Base-by-base conservation (phyloP, 2,329 filamentous ascomycete genomes). In the Aspergillus vadensis region DNA sequence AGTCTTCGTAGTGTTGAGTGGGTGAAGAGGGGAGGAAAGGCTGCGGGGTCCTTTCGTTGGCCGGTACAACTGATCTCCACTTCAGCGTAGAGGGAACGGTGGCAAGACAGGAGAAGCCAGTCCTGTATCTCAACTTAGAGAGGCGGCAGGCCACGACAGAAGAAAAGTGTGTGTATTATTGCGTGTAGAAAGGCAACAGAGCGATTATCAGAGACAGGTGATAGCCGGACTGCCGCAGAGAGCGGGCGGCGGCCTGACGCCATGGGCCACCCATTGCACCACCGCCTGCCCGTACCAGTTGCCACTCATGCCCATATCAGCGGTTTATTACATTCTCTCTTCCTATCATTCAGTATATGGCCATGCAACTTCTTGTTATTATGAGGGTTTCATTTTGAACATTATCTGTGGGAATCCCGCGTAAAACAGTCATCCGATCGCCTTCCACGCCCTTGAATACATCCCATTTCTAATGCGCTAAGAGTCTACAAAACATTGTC, bases 381-480 rank as follows among this genome's bases (percentile, higher is more conserved):
- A 15, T 36, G 39, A 21, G 9, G 19, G 8, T n/a, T 43, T 49
- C 47, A 50, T 50, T 30, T 50, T 32, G 47, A 50, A 50, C 25
- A 50, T 30, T 50, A 50, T 17, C 25, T 32, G 47, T n/a, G n/a
- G 32, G 23, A 25, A 32, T 5, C 8, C 19, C 32, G 32, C 12
- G 32, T 36, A 14, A 36, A 41, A 56, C 39, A 27, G 32, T n/a
- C 39, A 47, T 21, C 27, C 25, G 32, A 36, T 36, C 25, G 14
- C 25, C 47, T 50, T 27, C 25, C 47, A 27, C 47, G 47, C 47
- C 47, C 21, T 10, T 27, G 17, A 30, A 53, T 53, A 36, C 68
- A 68, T 68, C 65, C 61, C 62, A 64, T 69, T 69, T 69, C 62
- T 69, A 68, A 63, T 44, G 56, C 67, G 65, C 65, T 68, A 67